Evolutionary conservation across 2,329 filamentous ascomycete species (phyloP).

Genomic region (Cytospora piceicola): DNA sequence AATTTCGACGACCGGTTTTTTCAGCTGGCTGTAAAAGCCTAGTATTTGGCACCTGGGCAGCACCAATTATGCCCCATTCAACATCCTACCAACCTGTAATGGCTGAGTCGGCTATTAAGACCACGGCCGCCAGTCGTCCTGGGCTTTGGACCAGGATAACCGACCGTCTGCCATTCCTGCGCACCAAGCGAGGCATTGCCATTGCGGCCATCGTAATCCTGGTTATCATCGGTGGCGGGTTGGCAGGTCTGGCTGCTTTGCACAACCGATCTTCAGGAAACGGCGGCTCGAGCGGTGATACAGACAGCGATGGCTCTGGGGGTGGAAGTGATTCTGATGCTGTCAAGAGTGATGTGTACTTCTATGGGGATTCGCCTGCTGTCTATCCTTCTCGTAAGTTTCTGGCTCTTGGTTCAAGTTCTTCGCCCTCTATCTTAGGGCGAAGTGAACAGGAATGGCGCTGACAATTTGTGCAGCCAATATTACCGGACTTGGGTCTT

Average conservation of each 20-base stretch:
- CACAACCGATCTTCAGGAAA: conserved; percentile 22
- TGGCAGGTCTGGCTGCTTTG: conserved; percentile 42
- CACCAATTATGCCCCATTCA: conserved; percentile 17
- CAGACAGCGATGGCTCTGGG: conserved; percentile 6
- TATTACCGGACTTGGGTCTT: conserved; percentile 65
- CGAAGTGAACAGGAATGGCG: not conserved
- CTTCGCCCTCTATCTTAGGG: not conserved
- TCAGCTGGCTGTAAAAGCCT: not conserved
- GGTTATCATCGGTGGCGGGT: conserved; percentile 42
- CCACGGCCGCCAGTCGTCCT: conserved; percentile 30
- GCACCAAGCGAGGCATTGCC: conserved; percentile 38
- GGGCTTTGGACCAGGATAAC: conserved; percentile 31
- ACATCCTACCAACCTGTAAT: conserved; percentile 17
- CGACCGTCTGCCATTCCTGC: conserved; percentile 38
- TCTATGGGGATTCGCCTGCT: conserved; percentile 55
- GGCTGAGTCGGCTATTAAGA: not conserved
- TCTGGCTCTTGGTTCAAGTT: not conserved
- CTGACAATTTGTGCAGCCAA: conserved; percentile 42
- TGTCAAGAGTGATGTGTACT: conserved; percentile 48
- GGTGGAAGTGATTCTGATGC: conserved; percentile 28
- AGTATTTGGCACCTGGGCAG: not conserved
- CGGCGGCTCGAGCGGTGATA: not conserved
- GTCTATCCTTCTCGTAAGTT: conserved; percentile 57
- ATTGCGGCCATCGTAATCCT: conserved; percentile 36
- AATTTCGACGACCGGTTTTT: conserved; percentile 1